Conservation (phyloP, 2,329 filamentous ascomycete genomes). For the Claviceps sp. region DNA sequence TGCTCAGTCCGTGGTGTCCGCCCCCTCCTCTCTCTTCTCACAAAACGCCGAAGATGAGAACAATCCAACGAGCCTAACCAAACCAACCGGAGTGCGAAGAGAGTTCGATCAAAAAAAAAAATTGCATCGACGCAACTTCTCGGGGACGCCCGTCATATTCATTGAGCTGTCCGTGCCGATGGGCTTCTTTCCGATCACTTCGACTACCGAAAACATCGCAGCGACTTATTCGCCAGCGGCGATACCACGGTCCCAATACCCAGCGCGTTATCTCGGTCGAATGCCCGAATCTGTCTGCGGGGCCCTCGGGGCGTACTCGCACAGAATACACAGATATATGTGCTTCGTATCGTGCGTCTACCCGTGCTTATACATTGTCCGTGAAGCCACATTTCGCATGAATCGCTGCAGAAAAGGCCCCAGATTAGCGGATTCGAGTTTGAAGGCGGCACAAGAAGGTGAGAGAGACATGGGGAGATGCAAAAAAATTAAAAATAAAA, state of each 20-base stretch:
- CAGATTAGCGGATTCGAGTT: background rate
- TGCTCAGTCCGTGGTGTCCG: too few relatives aligned
- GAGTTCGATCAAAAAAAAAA: background rate
- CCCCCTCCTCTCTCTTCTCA: background rate
- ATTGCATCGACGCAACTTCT: background rate
- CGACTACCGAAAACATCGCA: conserved; percentile 27
- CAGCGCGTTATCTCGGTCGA: conserved; percentile 26
- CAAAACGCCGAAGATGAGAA: background rate
- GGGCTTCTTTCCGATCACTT: background rate
- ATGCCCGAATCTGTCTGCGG: conserved; percentile 30
- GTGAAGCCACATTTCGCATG: conserved; percentile 53
- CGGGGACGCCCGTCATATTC: too few relatives aligned
- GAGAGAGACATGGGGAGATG: background rate
- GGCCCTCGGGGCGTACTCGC: conserved; percentile 44
- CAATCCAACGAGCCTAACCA: background rate
- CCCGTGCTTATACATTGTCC: conserved; percentile 49
- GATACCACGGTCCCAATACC: conserved; percentile 18
- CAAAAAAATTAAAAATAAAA: background rate
- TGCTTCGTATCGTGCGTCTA: conserved; percentile 39
- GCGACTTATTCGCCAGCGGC: conserved; percentile 29
- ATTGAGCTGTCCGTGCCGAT: too few relatives aligned
- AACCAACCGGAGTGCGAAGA: background rate
- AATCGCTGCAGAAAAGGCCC: conserved; percentile 30
- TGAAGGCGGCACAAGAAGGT: background rate
- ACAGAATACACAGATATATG: conserved; percentile 53